phyloP scores from a whole-genome alignment of 2,329 filamentous ascomycete genomes.

The Escovopsis sp. region DNA sequence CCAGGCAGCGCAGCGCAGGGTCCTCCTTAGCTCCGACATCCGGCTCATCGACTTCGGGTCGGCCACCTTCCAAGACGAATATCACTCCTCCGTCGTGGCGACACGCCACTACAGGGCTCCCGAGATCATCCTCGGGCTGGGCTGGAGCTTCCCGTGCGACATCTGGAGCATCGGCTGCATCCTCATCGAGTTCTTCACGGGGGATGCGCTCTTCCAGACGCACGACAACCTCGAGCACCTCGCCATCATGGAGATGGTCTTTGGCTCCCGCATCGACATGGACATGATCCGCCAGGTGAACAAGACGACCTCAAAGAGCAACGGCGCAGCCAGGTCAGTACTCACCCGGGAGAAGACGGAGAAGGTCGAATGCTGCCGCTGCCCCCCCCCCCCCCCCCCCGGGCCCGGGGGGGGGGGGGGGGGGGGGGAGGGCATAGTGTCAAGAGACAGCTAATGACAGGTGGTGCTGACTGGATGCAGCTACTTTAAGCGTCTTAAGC shows the following conservation, averaged over 20 bases:
- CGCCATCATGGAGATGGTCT: slow-evolving; percentile 57
- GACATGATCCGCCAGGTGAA: slow-evolving; percentile 33
- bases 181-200: slow-evolving; percentile 54
- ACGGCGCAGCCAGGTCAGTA: slow-evolving; percentile 45
- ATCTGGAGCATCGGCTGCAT: slow-evolving; percentile 61
- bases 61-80: slow-evolving; percentile 56
- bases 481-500: slow-evolving; percentile 48
- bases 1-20: slow-evolving; percentile 45
- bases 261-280: slow-evolving; percentile 40
- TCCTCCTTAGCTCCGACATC: slow-evolving; percentile 52
- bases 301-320: slow-evolving; percentile 36
- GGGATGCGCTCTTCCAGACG: slow-evolving; percentile 54
- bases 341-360: too few relatives aligned
- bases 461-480: slow-evolving; percentile 18
- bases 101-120: slow-evolving; percentile 53
- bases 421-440: too few relatives aligned
- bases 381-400: too few relatives aligned
- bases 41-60: slow-evolving; percentile 55
- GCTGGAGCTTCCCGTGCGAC: slow-evolving; percentile 57
- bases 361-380: too few relatives aligned
- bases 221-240: slow-evolving; percentile 56
- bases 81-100: slow-evolving; percentile 54
- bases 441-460: not conserved
- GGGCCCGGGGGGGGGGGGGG: too few relatives aligned
- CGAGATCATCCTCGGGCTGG: slow-evolving; percentile 52